A percentile compares a stretch with the other conserved stretches of the same genome.
Evolutionary conservation across 73 alveolate genomes (phyloP).

Genomic region (Tetrahymena thermophila): DNA sequence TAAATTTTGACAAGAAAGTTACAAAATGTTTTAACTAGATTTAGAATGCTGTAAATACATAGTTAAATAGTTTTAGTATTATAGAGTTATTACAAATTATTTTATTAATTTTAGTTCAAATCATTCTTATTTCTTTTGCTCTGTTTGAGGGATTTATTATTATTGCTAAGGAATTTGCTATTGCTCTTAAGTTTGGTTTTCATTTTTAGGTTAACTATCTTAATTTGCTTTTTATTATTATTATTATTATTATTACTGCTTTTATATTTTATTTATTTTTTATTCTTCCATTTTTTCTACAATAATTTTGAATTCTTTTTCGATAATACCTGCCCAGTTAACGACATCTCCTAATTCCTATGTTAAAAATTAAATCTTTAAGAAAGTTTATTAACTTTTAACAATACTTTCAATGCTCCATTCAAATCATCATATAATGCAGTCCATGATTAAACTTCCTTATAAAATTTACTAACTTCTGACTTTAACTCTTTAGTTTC

Average conservation of each 20-base stretch:
- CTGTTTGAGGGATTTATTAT: not conserved
- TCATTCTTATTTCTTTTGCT: not conserved
- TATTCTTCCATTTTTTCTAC: not conserved
- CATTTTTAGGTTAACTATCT: not conserved
- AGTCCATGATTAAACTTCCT: not conserved
- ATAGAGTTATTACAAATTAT: no score
- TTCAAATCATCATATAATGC: not conserved
- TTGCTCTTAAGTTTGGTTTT: not conserved
- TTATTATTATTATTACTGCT: not conserved
- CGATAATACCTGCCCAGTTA: not conserved
- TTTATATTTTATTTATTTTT: not conserved
- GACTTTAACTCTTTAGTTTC: not conserved
- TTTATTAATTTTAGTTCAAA: no score
- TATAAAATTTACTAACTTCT: not conserved
- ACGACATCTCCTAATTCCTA: not conserved
- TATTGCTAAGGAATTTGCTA: not conserved
- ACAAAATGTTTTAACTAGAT: no score
- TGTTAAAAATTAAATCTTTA: not conserved
- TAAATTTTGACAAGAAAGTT: no score
- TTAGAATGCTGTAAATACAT: no score
- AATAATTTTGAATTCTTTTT: not conserved
- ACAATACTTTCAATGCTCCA: not conserved
- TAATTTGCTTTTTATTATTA: not conserved
- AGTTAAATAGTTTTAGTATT: no score
- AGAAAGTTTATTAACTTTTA: not conserved